phyloP scores from a whole-genome alignment of 129 eudicot genomes.

The Chrysanthemum seticuspe region DNA sequence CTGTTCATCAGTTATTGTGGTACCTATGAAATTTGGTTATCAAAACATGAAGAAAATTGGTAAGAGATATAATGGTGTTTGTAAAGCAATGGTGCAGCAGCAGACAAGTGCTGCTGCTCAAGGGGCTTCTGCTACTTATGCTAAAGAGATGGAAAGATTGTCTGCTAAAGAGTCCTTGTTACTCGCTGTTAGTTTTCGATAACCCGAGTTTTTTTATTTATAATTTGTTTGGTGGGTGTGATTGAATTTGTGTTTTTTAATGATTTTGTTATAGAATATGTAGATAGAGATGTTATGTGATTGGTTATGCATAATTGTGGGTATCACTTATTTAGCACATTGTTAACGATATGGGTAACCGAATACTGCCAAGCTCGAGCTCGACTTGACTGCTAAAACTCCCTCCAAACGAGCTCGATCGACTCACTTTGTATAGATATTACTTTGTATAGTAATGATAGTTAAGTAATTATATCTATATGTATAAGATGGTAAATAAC shows the following conservation, averaged over 20 bases:
- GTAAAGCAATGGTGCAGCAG: constrained; percentile 70
- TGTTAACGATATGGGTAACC: too few species aligned
- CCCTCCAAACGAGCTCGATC: too few species aligned
- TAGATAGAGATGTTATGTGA: too few species aligned
- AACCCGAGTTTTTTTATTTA: background rate
- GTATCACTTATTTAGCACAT: too few species aligned
- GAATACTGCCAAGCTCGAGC: too few species aligned
- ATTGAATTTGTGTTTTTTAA: too few species aligned
- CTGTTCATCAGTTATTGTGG: constrained; percentile 26
- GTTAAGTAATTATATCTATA: too few species aligned
- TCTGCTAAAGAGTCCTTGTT: constrained; percentile 90
- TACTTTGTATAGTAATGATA: too few species aligned
- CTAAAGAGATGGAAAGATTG: constrained; percentile 78
- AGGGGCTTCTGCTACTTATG: constrained; percentile 84
- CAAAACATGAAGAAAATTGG: constrained; percentile 17
- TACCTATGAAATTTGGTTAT: constrained; percentile 22
- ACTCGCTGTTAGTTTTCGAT: constrained; percentile 68
- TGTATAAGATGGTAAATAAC: too few species aligned
- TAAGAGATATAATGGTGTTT: constrained; percentile 23
- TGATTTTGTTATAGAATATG: background rate
- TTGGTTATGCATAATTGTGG: too few species aligned
- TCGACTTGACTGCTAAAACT: too few species aligned
- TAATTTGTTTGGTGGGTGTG: background rate
- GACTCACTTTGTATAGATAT: too few species aligned
- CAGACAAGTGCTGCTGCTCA: constrained; percentile 25